Conservation (phyloP, 331 rosid species). For the Rhamnella rubrinervis region DNA sequence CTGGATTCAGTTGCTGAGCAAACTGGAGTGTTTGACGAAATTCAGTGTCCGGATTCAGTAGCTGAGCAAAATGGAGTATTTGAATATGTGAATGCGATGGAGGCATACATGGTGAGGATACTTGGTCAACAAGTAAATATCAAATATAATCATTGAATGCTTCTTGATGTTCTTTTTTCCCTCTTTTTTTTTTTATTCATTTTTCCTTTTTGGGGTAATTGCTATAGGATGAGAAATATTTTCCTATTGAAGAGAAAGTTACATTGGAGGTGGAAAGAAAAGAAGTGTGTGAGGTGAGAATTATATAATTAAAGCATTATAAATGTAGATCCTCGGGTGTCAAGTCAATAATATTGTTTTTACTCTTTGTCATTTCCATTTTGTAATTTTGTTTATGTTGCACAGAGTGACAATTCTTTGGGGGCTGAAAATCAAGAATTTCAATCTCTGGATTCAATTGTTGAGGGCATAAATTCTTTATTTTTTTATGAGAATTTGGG, state of each 20-base stretch:
- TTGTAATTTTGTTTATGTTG: constrained; percentile 6
- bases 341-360: too few relatives aligned
- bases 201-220: too few relatives aligned
- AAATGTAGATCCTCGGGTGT: not conserved
- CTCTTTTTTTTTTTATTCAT: too few relatives aligned
- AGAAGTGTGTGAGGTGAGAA: too few relatives aligned
- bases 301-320: too few relatives aligned
- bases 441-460: constrained; percentile 37
- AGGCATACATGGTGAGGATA: too few relatives aligned
- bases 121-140: too few relatives aligned
- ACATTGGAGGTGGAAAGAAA: too few relatives aligned
- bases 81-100: too few relatives aligned
- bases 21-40: not conserved
- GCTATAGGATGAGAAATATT: not conserved
- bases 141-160: too few relatives aligned
- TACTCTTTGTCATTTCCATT: not conserved
- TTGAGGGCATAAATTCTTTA: constrained; percentile 27
- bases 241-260: constrained; percentile 28
- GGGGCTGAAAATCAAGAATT: constrained; percentile 37
- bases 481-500: constrained; percentile 35
- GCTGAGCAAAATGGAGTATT: too few relatives aligned
- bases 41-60: not conserved
- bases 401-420: constrained; percentile 38
- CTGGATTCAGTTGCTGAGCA: constrained; percentile 37
- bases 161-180: too few relatives aligned